Base-by-base conservation (phyloP, 148 eudicot species). In the Vaccinium vitisidaea region DNA sequence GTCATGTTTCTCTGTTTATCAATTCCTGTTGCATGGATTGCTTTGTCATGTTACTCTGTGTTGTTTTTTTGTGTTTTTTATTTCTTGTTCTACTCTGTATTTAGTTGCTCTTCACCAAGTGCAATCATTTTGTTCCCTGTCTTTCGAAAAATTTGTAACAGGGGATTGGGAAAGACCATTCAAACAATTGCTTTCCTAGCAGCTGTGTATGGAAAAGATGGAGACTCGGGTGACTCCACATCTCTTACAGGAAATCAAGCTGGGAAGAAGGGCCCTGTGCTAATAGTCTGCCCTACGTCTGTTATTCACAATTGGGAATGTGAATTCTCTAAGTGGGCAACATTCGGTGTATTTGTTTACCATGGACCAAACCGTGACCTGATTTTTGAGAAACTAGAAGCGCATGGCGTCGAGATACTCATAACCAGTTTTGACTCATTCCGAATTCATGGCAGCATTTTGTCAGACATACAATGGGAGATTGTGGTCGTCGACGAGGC, bases 121-220 rank as follows among this genome's bases (percentile, higher is more conserved):
- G 14, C 59, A 76, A 23, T 48, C 39, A 83, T 56, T 39, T 48
- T 55, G 18, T n/a, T 80, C 14, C 19, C 84, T 58, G 9, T 54
- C 55, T 87, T 84, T 18, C 32, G 73, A 21, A 21, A 83, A 77
- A 46, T 67, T 49, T 84, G 79, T 73, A 82, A 79, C 84, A 97
- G 99, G 99, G 99, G 99, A 79, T 77, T 97, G 84, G 99, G 99
- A 74, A 97, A 97, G 92, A 97, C 99, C 79, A 97, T 97, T 75
- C 99, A 97, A 84, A 92, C 98, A 86, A 97, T 97, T 88, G 99
- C 99, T 69, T 93, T 97, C 86, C 91, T 97, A 86, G 94, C 98
- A 86, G 99, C 99, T 86, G 96, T 97, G 21, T 95, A 73, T 87
- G 93, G 87, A 32, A 95, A 95, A 87, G 99, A 92, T 85, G 94